Evolutionary conservation across 805 yeast genomes (phyloP), one percentile per base, ranked within the genome.

Genomic region (Pichia pseudocactophila): DNA sequence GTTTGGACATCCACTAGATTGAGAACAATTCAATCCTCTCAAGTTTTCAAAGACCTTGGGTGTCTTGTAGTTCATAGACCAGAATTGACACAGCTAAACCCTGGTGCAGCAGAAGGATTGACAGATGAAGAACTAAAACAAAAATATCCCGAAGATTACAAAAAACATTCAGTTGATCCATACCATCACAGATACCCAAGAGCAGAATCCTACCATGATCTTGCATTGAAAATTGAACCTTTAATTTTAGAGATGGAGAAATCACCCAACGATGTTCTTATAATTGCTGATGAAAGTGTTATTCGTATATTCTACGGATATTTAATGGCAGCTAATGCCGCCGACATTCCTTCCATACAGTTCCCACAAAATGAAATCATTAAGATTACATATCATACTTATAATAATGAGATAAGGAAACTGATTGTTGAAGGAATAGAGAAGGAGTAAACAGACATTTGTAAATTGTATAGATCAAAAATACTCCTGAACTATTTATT

Each of bases 1-100:
- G 89, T 92, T n/a, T 90, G 97, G 96, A 88, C 97, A 1, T 94
- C 97, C 1, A 86, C 90, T 4, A 75, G 96, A 48, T 71, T 76
- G 50, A 74, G 96, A 56, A 87, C 97, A 0, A 71, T 79, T 16
- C 86, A 89, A 51, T 78, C 95, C 6, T 87, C 90, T 0, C 70
- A 72, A 42, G 76, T 71, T 43, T 86, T 90, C 59, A 66, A 74
- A 31, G 71, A 76, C 11, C 62, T 65, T 22, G 84, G 85, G 9
- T 73, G 85, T 43, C 70, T 73, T 1, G 80, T 83, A 6, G 69
- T 80, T 41, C 88, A 83, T 58, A 70, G 96, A 46, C 78, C 88
- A 26, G 94, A 88, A 58, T 67, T 92, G 55, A 81, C 87, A 34
- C 96, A 87, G 59, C 65, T 86, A 55, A 86, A 89, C 54, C 96